These are phyloP conservation scores for Groenewaldozyma tartarivorans DNA, from an alignment of 805 yeast genomes.

Conservation along the genomic window DNA sequence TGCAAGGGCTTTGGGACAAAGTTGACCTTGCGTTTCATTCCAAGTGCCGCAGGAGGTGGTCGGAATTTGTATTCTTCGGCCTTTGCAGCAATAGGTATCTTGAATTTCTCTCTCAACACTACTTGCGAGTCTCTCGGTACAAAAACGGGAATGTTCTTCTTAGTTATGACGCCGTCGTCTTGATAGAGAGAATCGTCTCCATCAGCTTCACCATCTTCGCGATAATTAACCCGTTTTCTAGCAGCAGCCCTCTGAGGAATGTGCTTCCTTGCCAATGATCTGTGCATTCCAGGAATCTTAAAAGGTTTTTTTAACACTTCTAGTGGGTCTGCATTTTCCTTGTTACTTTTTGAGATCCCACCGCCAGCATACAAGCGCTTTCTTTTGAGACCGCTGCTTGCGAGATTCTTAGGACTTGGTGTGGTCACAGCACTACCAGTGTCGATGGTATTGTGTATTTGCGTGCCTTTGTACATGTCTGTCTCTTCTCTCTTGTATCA, in stretches of 20 bases:
- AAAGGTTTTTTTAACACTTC: slow-evolving; percentile 12
- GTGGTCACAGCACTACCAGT: no score
- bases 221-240: slow-evolving; percentile 5
- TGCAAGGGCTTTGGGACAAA: slow-evolving; percentile 88
- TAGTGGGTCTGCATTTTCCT: slow-evolving; percentile 10
- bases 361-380: not conserved
- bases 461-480: no score
- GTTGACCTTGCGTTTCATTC: slow-evolving; percentile 58
- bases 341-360: no score
- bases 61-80: slow-evolving; percentile 9
- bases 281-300: slow-evolving; percentile 5
- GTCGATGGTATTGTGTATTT: no score
- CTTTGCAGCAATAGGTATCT: slow-evolving; percentile 12
- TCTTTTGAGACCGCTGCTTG: not conserved
- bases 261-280: not conserved
- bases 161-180: not conserved
- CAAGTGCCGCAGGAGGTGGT: slow-evolving; percentile 67
- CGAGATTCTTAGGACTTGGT: no score
- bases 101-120: slow-evolving; percentile 10
- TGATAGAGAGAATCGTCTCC: slow-evolving; percentile 2
- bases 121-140: slow-evolving; percentile 5
- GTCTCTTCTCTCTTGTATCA: no score
- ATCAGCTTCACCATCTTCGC: slow-evolving; percentile 2
- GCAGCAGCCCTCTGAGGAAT: slow-evolving; percentile 4
- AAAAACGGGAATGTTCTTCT: slow-evolving; percentile 8